phyloP scores from a whole-genome alignment of 805 yeast genomes.

The Candida sonorensis region DNA sequence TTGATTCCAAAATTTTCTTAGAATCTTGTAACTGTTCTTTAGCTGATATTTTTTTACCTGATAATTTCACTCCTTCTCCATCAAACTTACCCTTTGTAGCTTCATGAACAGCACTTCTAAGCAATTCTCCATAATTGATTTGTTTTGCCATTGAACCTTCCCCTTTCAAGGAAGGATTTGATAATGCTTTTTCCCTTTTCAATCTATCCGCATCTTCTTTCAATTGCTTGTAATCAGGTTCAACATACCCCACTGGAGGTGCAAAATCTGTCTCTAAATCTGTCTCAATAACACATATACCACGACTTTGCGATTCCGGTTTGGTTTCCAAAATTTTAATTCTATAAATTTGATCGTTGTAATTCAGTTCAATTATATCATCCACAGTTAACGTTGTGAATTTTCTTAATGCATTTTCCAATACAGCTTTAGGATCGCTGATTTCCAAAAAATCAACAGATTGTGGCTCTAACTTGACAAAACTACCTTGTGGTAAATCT shows the following conservation, averaged over 20 bases:
- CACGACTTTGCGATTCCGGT: constrained; percentile 57
- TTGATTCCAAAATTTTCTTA: constrained; percentile 2
- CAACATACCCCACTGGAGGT: constrained; percentile 97
- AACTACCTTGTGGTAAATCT: constrained; percentile 78
- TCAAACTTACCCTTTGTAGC: constrained; percentile 30
- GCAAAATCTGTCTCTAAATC: constrained; percentile 97
- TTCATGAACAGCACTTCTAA: constrained; percentile 33
- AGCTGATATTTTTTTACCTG: constrained; percentile 43
- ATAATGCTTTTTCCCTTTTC: constrained; percentile 31
- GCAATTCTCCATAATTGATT: constrained; percentile 57
- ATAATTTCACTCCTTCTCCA: constrained; percentile 66
- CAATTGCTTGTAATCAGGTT: constrained; percentile 57
- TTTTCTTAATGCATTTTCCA: constrained; percentile 85
- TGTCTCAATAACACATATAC: constrained; percentile 94
- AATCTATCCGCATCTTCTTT: constrained; percentile 33
- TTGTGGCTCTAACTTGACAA: constrained; percentile 94
- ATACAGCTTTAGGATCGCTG: constrained; percentile 91
- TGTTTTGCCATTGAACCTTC: constrained; percentile 71
- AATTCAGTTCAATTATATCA: constrained; percentile 79
- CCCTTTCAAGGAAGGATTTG: constrained; percentile 29
- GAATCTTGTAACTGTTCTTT: constrained; percentile 14
- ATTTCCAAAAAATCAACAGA: constrained; percentile 89
- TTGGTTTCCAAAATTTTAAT: constrained; percentile 83
- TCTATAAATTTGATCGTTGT: constrained; percentile 71
- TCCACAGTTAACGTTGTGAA: constrained; percentile 81